Percentiles rank a stretch among this genome's conserved stretches.
Conservation (phyloP, 768 basidiomycete species). For the Auriculariales sp. region DNA sequence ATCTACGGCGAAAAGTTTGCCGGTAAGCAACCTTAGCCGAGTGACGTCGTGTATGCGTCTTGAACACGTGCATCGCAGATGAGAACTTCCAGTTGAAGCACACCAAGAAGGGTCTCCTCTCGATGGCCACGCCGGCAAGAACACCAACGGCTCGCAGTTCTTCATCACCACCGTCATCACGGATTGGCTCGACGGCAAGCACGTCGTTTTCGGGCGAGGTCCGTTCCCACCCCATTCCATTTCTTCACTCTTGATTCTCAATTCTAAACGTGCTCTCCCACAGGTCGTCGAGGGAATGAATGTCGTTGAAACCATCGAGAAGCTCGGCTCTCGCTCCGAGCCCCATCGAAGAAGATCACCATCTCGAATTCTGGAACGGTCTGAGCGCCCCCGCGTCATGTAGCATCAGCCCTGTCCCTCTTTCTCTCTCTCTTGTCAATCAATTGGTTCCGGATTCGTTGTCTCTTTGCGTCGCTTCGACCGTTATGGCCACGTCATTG, state of each 20-base stretch:
- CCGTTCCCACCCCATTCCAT: neutral
- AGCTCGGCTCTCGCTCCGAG: slow-evolving; percentile 14
- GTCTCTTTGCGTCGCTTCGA: no score
- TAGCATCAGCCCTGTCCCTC: no score
- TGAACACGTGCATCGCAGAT: slow-evolving; percentile 34
- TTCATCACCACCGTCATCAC: slow-evolving; percentile 78
- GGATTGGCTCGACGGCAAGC: slow-evolving; percentile 66
- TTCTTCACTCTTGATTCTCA: neutral
- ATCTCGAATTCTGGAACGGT: slow-evolving; percentile 14
- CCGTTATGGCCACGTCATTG: no score
- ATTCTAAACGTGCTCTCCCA: neutral
- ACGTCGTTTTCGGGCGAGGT: slow-evolving; percentile 69
- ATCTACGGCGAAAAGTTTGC: slow-evolving; percentile 58
- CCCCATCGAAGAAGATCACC: slow-evolving; percentile 13
- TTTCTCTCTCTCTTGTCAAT: no score
- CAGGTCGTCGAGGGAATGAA: slow-evolving; percentile 43
- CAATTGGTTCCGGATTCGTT: no score
- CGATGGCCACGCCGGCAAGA: slow-evolving; percentile 66
- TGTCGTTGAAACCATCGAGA: slow-evolving; percentile 21
- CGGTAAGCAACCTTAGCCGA: no score
- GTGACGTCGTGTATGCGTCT: no score
- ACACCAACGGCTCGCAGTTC: slow-evolving; percentile 84
- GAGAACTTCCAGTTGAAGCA: slow-evolving; percentile 78
- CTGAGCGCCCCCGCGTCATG: no score
- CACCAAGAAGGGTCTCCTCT: slow-evolving; percentile 48